Evolutionary conservation across 805 yeast species (phyloP).

Genomic region (Hanseniaspora lindneri): DNA sequence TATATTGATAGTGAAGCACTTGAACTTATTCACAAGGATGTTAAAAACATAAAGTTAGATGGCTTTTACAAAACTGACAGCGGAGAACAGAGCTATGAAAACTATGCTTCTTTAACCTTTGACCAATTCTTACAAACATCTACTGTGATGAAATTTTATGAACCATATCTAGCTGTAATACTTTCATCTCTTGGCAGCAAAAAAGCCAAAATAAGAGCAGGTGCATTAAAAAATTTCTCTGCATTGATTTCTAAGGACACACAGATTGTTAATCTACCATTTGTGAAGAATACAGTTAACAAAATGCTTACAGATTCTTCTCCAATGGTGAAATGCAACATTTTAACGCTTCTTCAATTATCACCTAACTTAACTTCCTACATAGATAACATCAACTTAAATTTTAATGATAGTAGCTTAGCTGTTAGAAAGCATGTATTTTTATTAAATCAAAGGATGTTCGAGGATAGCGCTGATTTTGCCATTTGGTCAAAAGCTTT

Average conservation of each 20-base stretch:
- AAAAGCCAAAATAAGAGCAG: conserved; percentile 43
- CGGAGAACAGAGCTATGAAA: no score
- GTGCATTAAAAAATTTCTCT: conserved; percentile 55
- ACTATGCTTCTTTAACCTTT: conserved; percentile 17
- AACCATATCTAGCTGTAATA: conserved; percentile 41
- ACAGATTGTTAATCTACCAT: conserved; percentile 37
- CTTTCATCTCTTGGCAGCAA: conserved; percentile 38
- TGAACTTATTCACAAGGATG: no score
- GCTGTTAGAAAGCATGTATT: conserved; percentile 55
- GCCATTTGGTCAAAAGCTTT: conserved; percentile 31
- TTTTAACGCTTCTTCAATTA: conserved; percentile 50
- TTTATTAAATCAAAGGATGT: conserved; percentile 40
- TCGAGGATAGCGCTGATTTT: conserved; percentile 26
- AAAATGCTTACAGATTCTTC: conserved; percentile 46
- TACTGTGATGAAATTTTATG: conserved; percentile 34
- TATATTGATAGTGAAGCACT: not conserved
- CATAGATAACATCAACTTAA: conserved; percentile 32
- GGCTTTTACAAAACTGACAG: no score
- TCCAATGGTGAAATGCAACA: conserved; percentile 65
- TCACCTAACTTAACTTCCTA: conserved; percentile 40
- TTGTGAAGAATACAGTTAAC: conserved; percentile 42
- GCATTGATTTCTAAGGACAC: conserved; percentile 44
- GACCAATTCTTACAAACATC: conserved; percentile 21
- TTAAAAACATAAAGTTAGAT: no score
- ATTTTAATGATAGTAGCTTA: conserved; percentile 46